Percentiles rank a stretch among this genome's conserved stretches.
phyloP scores from a whole-genome alignment of 2,329 filamentous ascomycete species.

The Eutypa lata region DNA sequence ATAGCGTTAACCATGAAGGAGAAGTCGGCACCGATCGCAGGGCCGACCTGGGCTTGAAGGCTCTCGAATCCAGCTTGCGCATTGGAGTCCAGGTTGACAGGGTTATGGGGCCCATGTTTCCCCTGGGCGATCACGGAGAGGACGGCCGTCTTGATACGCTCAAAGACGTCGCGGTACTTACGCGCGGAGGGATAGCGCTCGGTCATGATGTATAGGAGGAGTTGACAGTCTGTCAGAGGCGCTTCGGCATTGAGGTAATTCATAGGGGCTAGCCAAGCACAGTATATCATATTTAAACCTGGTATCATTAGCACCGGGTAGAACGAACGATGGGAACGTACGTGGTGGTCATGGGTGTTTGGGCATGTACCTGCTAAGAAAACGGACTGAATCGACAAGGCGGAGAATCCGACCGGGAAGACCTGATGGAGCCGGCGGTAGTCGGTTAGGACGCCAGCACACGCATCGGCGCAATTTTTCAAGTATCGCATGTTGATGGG shows the following conservation, averaged over 20 bases:
- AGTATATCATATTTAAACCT: conserved; percentile 28
- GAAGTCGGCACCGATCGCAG: conserved; percentile 22
- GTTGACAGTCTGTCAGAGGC: conserved; percentile 26
- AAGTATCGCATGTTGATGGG: conserved; percentile 26
- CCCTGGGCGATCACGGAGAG: conserved; percentile 23
- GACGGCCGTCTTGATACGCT: conserved; percentile 27
- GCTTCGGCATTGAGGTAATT: conserved; percentile 21
- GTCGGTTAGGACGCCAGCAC: conserved; percentile 24
- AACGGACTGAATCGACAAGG: conserved; percentile 28
- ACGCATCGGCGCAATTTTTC: conserved; percentile 23
- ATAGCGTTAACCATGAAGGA: conserved; percentile 28
- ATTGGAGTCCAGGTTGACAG: conserved; percentile 22
- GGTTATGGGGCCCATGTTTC: conserved; percentile 25
- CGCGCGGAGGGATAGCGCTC: conserved; percentile 29
- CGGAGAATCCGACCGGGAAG: conserved; percentile 28
- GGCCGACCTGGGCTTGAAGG: conserved; percentile 18
- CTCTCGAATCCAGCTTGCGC: conserved; percentile 20
- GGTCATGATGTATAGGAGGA: conserved; percentile 29
- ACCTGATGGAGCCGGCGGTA: conserved; percentile 25
- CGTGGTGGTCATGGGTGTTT: too few relatives aligned
- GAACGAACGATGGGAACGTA: background rate
- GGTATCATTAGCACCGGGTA: conserved; percentile 5
- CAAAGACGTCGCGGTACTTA: conserved; percentile 30
- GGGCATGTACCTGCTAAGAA: conserved; percentile 24
- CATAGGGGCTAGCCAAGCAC: conserved; percentile 24